Conservation (phyloP, 2,329 filamentous ascomycete genomes). For the Penicillium griseofulvum region DNA sequence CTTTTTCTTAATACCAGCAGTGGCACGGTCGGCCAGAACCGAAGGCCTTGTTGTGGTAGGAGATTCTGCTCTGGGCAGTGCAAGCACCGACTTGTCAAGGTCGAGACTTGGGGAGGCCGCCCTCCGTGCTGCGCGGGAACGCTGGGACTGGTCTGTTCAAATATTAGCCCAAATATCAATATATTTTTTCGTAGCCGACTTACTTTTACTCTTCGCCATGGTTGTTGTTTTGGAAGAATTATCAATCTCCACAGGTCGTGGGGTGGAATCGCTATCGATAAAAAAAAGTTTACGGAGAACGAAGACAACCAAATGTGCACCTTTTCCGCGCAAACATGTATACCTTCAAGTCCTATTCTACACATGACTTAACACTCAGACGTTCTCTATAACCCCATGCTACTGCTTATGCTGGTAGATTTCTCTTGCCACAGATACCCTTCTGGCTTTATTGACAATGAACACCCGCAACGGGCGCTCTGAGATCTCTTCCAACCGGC, state of each 20-base stretch:
- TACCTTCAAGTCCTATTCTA: conserved; percentile 7
- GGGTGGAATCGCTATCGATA: conserved; percentile 37
- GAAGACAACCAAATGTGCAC: conserved; percentile 28
- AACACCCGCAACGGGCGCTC: conserved; percentile 33
- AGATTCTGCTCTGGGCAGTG: conserved; percentile 42
- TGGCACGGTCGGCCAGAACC: conserved; percentile 50
- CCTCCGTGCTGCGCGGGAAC: conserved; percentile 60
- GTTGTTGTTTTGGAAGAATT: conserved; percentile 20
- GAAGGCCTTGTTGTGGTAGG: conserved; percentile 43
- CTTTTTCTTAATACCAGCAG: conserved; percentile 55
- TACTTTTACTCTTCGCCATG: conserved; percentile 43
- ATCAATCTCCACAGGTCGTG: conserved; percentile 28
- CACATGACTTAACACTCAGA: conserved; percentile 1
- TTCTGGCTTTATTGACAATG: conserved; percentile 32
- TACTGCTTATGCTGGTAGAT: conserved; percentile 16
- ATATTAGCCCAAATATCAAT: conserved; percentile 8
- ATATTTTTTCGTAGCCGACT: conserved; percentile 14
- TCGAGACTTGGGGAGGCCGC: conserved; percentile 55
- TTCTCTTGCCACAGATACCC: conserved; percentile 22
- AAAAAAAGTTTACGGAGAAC: conserved; percentile 32
- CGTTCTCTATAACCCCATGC: not conserved
- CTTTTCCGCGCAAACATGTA: conserved; percentile 4
- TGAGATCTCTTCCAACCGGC: conserved; percentile 30
- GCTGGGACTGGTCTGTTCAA: conserved; percentile 50
- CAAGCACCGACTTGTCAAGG: conserved; percentile 50